Evolutionary conservation across 179 eudicot genomes (phyloP), one percentile per base, ranked within the genome.

Genomic region (Spinacia oleracea): DNA sequence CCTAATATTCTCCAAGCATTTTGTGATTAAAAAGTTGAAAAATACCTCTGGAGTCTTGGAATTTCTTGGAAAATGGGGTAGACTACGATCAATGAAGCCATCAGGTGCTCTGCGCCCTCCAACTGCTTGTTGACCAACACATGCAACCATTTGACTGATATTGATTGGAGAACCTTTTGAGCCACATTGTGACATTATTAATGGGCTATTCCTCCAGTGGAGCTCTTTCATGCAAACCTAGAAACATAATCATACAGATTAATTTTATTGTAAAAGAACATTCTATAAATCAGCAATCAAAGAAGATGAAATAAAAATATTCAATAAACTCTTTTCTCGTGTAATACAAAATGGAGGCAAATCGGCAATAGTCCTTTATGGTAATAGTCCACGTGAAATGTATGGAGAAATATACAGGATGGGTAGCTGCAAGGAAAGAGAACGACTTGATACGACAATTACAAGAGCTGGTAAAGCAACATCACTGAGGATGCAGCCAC

Each of bases 71-170:
- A 96, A 96, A 90, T 94, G 99, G 10, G 99, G 99, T 75, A 96
- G 90, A 77, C 94, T 90, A 69, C 98, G 90, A 79, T 89, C 96
- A 43, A 92, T 86, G 74, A 96, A 96, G 72, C 99, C 99, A 86
- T 96, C 88, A 5, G 98, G 98, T 65, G 98, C 98, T 81, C 99
- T 90, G 76, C 86, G 89, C 53, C 99, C 99, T 31, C 97, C 96
- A 70, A 96, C 99, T 81, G 92, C 84, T 83, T 96, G 99, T 90
- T 96, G 99, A 73, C 99, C 99, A 81, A 96, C 98, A 84, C 97
- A 94, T 45, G 96, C 97, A 87, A 96, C 87, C 99, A 96, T 96
- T 88, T 96, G 99, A 76, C 98, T 90, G 38, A 96, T 96, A 87
- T 96, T 96, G 77, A 92, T 91, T 45, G 92, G 91, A 51, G 98